Evolutionary conservation across 306 rosid species (phyloP).

Genomic region (Astragalus glycyphyllos): DNA sequence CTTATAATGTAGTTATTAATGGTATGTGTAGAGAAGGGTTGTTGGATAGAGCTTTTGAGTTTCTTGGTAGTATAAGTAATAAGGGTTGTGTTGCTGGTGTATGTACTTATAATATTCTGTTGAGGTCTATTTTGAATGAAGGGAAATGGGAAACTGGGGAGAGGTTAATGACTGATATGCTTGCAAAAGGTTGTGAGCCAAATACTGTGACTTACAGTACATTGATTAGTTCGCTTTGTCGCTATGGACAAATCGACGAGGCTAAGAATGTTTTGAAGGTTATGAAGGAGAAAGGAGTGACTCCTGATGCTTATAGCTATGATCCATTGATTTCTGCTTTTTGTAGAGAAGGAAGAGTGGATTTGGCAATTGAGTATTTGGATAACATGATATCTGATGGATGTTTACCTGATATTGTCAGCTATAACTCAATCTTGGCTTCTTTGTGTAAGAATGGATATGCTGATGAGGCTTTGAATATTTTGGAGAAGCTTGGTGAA

Average conservation of each 20-base stretch:
- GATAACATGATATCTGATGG: slow-evolving; percentile 77
- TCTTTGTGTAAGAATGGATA: slow-evolving; percentile 73
- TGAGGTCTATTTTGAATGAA: slow-evolving; percentile 62
- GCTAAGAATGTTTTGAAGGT: slow-evolving; percentile 72
- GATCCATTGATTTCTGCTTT: slow-evolving; percentile 79
- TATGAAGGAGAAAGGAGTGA: slow-evolving; percentile 77
- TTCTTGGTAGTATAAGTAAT: slow-evolving; percentile 50
- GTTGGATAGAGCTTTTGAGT: slow-evolving; percentile 74
- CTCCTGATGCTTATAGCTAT: slow-evolving; percentile 76
- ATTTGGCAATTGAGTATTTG: slow-evolving; percentile 68
- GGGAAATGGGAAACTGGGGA: slow-evolving; percentile 77
- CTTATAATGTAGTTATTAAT: slow-evolving; percentile 71
- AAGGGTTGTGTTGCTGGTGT: slow-evolving; percentile 73
- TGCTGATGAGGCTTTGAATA: slow-evolving; percentile 63
- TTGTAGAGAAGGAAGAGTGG: slow-evolving; percentile 78
- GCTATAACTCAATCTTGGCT: slow-evolving; percentile 78
- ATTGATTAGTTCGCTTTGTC: slow-evolving; percentile 69
- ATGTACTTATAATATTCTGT: slow-evolving; percentile 64
- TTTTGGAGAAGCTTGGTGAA: slow-evolving; percentile 69
- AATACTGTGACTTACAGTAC: slow-evolving; percentile 77
- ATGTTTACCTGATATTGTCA: slow-evolving; percentile 77
- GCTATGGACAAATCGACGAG: slow-evolving; percentile 61
- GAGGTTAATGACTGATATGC: slow-evolving; percentile 64
- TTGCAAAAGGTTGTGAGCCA: slow-evolving; percentile 63
- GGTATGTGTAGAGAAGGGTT: slow-evolving; percentile 79